A percentile compares a stretch with the other conserved stretches of the same genome.
Evolutionary conservation across 2,329 filamentous ascomycete species (phyloP).

Genomic region (Penicillium sp.): DNA sequence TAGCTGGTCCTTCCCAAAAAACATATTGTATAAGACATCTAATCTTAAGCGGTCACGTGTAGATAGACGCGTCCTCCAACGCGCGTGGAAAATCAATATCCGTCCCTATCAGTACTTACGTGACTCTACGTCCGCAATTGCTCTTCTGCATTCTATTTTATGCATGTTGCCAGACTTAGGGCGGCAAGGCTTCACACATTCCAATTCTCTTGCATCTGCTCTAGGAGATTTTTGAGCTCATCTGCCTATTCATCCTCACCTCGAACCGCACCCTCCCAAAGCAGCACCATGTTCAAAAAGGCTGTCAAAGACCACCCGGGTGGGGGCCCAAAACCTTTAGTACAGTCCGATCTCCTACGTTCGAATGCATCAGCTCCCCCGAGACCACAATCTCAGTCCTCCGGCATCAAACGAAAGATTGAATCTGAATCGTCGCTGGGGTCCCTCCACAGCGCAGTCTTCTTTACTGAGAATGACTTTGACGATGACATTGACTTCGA

Average conservation of each 20-base stretch:
- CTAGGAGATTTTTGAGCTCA: slow-evolving; percentile 18
- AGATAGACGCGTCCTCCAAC: slow-evolving; percentile 11
- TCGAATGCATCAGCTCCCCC: slow-evolving; percentile 26
- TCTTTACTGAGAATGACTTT: slow-evolving; percentile 79
- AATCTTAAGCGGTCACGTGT: slow-evolving; percentile 9
- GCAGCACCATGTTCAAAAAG: slow-evolving; percentile 42
- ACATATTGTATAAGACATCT: neutral
- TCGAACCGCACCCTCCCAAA: slow-evolving; percentile 16
- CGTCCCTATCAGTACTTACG: slow-evolving; percentile 4
- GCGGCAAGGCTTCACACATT: slow-evolving; percentile 20
- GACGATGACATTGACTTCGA: slow-evolving; percentile 80
- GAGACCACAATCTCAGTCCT: slow-evolving; percentile 25
- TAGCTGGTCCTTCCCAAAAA: neutral
- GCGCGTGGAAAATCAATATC: slow-evolving; percentile 11
- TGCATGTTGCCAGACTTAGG: slow-evolving; percentile 27
- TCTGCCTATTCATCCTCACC: slow-evolving; percentile 29
- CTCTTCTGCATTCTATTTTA: slow-evolving; percentile 18
- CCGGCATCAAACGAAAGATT: slow-evolving; percentile 42
- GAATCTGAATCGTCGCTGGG: slow-evolving; percentile 40
- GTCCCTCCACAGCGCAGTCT: slow-evolving; percentile 53
- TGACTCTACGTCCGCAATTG: slow-evolving; percentile 3
- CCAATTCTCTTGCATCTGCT: slow-evolving; percentile 25
- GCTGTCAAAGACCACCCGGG: slow-evolving; percentile 42
- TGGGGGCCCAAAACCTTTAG: slow-evolving; percentile 33
- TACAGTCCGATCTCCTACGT: slow-evolving; percentile 32